Base-by-base conservation (phyloP, 1,284 basidiomycete genomes). In the Exobasidium rhododendri region DNA sequence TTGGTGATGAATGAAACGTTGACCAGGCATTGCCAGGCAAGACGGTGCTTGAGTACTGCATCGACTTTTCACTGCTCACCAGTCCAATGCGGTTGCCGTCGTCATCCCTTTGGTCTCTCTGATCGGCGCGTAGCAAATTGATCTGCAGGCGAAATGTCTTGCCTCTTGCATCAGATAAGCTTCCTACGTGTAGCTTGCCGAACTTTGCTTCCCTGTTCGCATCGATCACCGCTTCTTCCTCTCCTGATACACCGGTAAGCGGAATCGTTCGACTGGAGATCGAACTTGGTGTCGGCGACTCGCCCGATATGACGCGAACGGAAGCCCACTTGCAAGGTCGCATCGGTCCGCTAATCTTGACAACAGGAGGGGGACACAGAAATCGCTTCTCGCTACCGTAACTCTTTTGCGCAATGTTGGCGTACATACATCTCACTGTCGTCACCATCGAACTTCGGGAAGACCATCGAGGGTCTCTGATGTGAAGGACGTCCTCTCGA, bases 361-460 rank as follows among this genome's bases (percentile, higher is more conserved):
- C 94, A 51, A 91, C 92, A 3, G 94, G 94, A 57, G 93, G 94
- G 1, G 94, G 94, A 77, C 93, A 96, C 14, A 97, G 85, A 84
- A 97, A 97, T 55, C 94, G 86, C 81, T 97, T 96, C 81, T 97
- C 94, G 13, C 89, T 92, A 46, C 92, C 93, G 77, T 97, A 97
- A n/a, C 90, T 92, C 80, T 97, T 96, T 83, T 97, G 94, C 2
- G 92, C 94, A 44, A 97, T 92, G 77, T 90, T 92, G 78, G 90
- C 92, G 24, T 91, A 93, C 89, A 94, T 92, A 75, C 97, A 90
- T 62, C 94, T 89, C 64, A 97, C 87, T 13, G 91, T 93, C 56
- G 92, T 86, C 81, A 97, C 94, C 53, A 94, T 94, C 71, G 24
- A 32, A 24, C 20, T 26, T 28, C 14, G 5, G 13, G 14, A 26